Conservation (phyloP, 306 rosid species). For the Rubus parviflorus region DNA sequence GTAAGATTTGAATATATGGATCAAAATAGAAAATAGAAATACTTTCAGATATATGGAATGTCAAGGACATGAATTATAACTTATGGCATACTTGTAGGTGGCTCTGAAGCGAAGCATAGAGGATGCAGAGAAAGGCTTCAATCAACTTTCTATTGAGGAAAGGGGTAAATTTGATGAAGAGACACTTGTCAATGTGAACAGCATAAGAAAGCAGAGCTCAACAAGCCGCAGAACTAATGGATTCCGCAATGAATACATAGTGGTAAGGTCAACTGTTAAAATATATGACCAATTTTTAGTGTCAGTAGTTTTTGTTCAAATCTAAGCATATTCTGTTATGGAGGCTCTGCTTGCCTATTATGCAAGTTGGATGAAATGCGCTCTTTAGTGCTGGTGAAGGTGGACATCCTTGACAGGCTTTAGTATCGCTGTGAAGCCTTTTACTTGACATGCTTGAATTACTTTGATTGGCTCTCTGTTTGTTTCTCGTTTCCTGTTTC, state of each 20-base stretch:
- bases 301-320: not conserved
- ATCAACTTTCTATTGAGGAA: conserved; percentile 96
- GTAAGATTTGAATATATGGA: not conserved
- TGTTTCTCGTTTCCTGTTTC: not conserved
- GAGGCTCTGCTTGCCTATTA: not conserved
- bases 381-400: not conserved
- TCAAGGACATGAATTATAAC: conserved; percentile 19
- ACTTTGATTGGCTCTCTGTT: not conserved
- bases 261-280: conserved; percentile 48
- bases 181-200: conserved; percentile 91
- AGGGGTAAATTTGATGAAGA: conserved; percentile 98
- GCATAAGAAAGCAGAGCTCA: conserved; percentile 65
- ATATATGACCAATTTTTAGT: not conserved
- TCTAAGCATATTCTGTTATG: not conserved
- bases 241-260: conserved; percentile 94
- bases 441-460: not conserved
- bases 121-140: conserved; percentile 87
- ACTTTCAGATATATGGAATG: conserved; percentile 14
- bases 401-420: not conserved
- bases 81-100: conserved; percentile 51
- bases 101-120: conserved; percentile 78
- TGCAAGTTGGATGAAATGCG: not conserved
- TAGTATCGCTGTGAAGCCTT: not conserved
- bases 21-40: no score
- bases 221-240: conserved; percentile 73